Conservation (phyloP, 2,329 filamentous ascomycete genomes). For the Cercospora sesami region DNA sequence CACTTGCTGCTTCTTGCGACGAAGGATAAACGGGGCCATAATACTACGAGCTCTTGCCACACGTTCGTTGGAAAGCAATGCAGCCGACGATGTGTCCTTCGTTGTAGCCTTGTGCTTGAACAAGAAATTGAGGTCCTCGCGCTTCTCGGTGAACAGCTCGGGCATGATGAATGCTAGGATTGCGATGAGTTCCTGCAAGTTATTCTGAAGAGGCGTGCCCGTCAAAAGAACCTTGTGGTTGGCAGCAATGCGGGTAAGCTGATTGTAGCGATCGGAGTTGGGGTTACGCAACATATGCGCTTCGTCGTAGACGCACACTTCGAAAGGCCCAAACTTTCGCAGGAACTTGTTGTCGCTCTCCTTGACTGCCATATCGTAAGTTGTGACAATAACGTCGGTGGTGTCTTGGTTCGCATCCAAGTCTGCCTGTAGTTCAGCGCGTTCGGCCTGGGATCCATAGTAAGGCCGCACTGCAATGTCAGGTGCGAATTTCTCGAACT, state of each 20-base stretch:
- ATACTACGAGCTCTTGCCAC: constrained; percentile 86
- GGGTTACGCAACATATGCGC: constrained; percentile 91
- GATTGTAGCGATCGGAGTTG: constrained; percentile 75
- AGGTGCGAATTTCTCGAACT: constrained; percentile 86
- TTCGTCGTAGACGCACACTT: constrained; percentile 81
- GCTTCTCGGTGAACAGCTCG: constrained; percentile 71
- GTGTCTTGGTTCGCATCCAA: constrained; percentile 64
- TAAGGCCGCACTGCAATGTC: constrained; percentile 69
- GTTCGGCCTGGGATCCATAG: constrained; percentile 68
- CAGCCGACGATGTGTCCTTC: constrained; percentile 72
- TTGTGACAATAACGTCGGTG: constrained; percentile 71
- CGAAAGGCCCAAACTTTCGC: constrained; percentile 53
- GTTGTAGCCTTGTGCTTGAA: constrained; percentile 92
- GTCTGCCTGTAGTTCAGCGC: constrained; percentile 65
- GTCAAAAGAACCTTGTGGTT: constrained; percentile 84
- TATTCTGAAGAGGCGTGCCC: constrained; percentile 92
- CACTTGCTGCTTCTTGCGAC: constrained; percentile 88
- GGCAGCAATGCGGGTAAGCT: constrained; percentile 73
- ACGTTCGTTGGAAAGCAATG: constrained; percentile 81
- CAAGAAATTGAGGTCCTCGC: constrained; percentile 77
- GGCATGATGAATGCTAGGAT: constrained; percentile 95
- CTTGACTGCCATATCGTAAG: constrained; percentile 65
- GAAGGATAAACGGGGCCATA: constrained; percentile 90
- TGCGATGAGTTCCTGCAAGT: constrained; percentile 85
- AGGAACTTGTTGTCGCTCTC: constrained; percentile 65